phyloP scores from a whole-genome alignment of 2,329 filamentous ascomycete species.

The Hymenoscyphus repandus region DNA sequence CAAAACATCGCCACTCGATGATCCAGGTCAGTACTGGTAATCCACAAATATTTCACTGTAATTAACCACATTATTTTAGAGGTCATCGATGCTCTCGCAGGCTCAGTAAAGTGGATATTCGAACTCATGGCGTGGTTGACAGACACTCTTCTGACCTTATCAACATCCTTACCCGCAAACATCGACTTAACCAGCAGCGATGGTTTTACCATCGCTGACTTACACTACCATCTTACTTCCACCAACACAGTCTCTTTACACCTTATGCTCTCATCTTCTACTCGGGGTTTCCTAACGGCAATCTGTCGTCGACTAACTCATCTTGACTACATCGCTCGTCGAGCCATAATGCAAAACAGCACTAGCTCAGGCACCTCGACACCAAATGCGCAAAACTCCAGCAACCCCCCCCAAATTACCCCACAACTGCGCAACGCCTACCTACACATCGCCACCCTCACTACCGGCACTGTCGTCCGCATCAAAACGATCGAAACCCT shows the following conservation, averaged over 20 bases:
- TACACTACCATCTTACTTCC: conserved; percentile 47
- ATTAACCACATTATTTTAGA: conserved; percentile 41
- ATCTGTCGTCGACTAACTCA: conserved; percentile 59
- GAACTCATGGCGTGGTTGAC: conserved; percentile 62
- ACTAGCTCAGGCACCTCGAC: conserved; percentile 5
- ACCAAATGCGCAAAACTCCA: conserved; percentile 3
- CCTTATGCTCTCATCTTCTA: conserved; percentile 66
- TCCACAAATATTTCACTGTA: background rate
- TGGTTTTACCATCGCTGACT: conserved; percentile 40
- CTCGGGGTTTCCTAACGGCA: conserved; percentile 66
- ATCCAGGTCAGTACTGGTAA: conserved; percentile 44
- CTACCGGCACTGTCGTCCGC: conserved; percentile 23
- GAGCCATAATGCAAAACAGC: conserved; percentile 22
- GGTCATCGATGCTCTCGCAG: conserved; percentile 65
- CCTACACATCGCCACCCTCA: conserved; percentile 28
- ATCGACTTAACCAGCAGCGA: conserved; percentile 42
- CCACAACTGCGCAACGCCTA: conserved; percentile 27
- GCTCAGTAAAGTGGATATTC: conserved; percentile 73
- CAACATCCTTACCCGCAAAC: conserved; percentile 40
- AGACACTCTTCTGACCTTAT: conserved; percentile 53
- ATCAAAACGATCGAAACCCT: conserved; percentile 29
- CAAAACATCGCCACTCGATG: conserved; percentile 55
- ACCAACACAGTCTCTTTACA: conserved; percentile 56
- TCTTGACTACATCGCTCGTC: conserved; percentile 40
- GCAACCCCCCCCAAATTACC: conserved; percentile 7